Evolutionary conservation across 2,329 filamentous ascomycete species (phyloP), one percentile per base, ranked within the genome.

Genomic region (Bretziella fagacearum): DNA sequence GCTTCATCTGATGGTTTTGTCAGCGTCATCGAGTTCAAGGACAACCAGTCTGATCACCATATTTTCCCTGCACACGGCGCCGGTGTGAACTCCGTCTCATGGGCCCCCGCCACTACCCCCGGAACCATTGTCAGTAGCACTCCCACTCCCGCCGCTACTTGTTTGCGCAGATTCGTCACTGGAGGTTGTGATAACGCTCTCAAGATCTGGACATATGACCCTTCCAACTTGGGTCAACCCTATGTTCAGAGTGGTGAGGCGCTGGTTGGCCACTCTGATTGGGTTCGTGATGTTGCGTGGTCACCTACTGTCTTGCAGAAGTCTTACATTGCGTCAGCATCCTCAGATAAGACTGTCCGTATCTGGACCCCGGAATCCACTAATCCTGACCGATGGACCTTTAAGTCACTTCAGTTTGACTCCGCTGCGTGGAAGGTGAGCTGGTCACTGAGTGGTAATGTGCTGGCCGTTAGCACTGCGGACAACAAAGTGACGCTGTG

Each of bases 211-310:
- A 73, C 79, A 36, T 95, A 77, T 57, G 84, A 82, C 62, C 40
- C 40, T 18, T 43, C 40, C 7, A 55, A 67, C 17, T 67, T 71
- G n/a, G 65, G 67, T 5, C 69, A 77, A 58, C 65, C 63, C 23
- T 82, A 79, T 62, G 74, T 72, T 60, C 68, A 70, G 56, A 76
- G 79, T 60, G 61, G 70, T 20, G 72, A 74, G 53, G 65, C 81
- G 8, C 69, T 98, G 54, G 65, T 71, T 1, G 91, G 91, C 53
- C 91, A 98, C 65, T 74, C 77, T 4, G 91, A 96, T 67, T 98
- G 91, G 91, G 91, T 98, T 47, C 79, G 91, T 53, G 91, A 98
- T 62, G 91, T 98, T 10, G 84, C 89, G 11, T 98, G 91, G 91
- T 89, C 83, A 43, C 91, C 91, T 8, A 95, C 86, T 20, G 84